phyloP scores from a whole-genome alignment of 352 stramenopile genomes.

The Thraustotheca clavata region DNA sequence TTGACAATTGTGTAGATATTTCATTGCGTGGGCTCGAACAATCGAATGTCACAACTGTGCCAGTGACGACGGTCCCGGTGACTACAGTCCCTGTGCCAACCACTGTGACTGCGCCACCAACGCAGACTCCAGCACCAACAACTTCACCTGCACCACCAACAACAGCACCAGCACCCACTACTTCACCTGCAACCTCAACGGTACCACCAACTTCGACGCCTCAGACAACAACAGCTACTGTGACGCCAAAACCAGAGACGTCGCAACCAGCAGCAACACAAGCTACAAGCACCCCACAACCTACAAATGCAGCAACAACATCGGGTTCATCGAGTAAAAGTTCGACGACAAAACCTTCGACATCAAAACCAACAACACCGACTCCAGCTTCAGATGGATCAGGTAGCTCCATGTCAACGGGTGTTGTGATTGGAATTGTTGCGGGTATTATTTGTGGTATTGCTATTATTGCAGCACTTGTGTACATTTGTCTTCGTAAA shows the following conservation, averaged over 20 bases:
- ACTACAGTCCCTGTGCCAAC: background rate
- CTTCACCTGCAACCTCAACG: background rate
- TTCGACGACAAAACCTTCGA: background rate
- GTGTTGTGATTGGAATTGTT: conserved; percentile 10
- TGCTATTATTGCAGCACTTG: background rate
- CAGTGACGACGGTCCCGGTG: background rate
- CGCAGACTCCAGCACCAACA: background rate
- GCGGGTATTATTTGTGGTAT: conserved; percentile 6
- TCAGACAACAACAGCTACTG: background rate
- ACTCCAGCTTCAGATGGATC: background rate
- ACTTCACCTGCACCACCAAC: background rate
- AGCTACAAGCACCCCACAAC: too few relatives aligned
- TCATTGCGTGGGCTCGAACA: background rate
- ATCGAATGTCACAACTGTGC: background rate
- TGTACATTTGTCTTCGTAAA: conserved; percentile 2
- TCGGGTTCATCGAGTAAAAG: background rate
- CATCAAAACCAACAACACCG: background rate
- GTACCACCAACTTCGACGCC: background rate
- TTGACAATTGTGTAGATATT: background rate
- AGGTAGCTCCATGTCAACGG: background rate
- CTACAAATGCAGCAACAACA: background rate
- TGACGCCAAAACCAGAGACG: background rate
- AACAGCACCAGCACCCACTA: background rate
- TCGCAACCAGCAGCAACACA: background rate
- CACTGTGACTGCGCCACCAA: background rate